Evolutionary conservation across 305 asterid genomes (phyloP).

Genomic region (Ilex paraguariensis): DNA sequence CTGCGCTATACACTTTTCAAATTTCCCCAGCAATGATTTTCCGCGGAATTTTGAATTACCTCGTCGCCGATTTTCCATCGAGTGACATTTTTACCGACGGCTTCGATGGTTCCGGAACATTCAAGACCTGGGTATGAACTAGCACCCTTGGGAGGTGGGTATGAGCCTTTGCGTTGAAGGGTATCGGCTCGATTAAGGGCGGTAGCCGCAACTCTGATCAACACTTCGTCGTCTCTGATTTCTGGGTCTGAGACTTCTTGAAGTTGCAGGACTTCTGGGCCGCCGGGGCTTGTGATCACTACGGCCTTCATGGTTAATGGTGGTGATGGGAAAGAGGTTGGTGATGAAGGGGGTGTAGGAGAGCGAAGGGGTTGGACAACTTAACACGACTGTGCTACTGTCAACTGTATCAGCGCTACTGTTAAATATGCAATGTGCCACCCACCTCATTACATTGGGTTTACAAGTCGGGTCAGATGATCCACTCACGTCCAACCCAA

Average conservation of each 20-base stretch:
- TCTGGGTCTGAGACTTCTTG: slow-evolving; percentile 72
- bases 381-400: not conserved
- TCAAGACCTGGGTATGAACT: slow-evolving; percentile 82
- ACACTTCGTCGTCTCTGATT: slow-evolving; percentile 60
- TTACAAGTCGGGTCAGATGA: too few relatives aligned
- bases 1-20: not conserved
- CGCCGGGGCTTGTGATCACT: slow-evolving; percentile 68
- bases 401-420: not conserved
- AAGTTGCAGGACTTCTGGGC: slow-evolving; percentile 68
- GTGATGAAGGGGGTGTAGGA: not conserved
- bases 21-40: not conserved
- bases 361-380: not conserved
- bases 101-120: slow-evolving; percentile 79
- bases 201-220: slow-evolving; percentile 77
- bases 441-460: too few relatives aligned
- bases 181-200: slow-evolving; percentile 84
- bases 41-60: slow-evolving; percentile 24
- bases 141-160: slow-evolving; percentile 73
- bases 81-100: slow-evolving; percentile 61
- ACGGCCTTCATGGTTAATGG: slow-evolving; percentile 60
- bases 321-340: too few relatives aligned
- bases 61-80: slow-evolving; percentile 89
- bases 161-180: slow-evolving; percentile 67
- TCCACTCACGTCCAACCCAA: too few relatives aligned
- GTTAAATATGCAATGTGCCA: too few relatives aligned